Conservation (phyloP, 2,329 filamentous ascomycete species). For the Aspergillus fijiensis region DNA sequence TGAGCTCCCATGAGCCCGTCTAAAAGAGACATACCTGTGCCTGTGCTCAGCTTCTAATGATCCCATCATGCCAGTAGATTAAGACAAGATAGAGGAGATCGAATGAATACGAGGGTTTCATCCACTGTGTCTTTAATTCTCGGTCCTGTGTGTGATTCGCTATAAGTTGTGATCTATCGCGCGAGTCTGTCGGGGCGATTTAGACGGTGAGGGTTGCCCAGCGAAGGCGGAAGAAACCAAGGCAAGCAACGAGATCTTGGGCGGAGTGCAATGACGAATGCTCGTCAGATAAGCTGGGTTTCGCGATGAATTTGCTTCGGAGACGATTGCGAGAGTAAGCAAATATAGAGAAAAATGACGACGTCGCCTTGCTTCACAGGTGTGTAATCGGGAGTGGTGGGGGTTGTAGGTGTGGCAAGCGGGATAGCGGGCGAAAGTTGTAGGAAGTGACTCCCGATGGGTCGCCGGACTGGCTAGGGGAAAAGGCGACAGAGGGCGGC, state of each 20-base stretch:
- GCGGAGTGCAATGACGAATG: background rate
- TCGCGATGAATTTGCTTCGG: background rate
- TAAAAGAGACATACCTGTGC: constrained; percentile 34
- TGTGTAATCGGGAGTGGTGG: constrained; percentile 22
- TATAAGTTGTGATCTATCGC: background rate
- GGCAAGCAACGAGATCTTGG: background rate
- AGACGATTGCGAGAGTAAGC: background rate
- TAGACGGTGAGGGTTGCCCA: background rate
- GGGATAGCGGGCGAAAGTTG: constrained; percentile 21
- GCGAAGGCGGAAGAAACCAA: constrained; percentile 4
- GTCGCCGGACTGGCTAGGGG: constrained; percentile 15
- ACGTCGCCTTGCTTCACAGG: constrained; percentile 10
- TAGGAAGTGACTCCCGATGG: constrained; percentile 14
- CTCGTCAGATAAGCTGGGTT: background rate
- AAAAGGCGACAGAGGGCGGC: constrained; percentile 8
- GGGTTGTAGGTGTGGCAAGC: constrained; percentile 17
- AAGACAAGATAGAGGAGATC: background rate
- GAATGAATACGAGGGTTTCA: constrained; percentile 11
- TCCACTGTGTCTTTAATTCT: constrained; percentile 11
- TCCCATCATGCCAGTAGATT: constrained; percentile 35
- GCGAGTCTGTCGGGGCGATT: background rate
- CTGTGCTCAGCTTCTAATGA: constrained; percentile 39
- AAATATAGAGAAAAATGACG: background rate
- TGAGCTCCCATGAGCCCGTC: background rate
- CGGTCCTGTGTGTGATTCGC: background rate